These are phyloP conservation scores for Phlyctochytrium planicorne DNA, from an alignment of 192 early-diverging fungal species.

Conservation along the genomic window DNA sequence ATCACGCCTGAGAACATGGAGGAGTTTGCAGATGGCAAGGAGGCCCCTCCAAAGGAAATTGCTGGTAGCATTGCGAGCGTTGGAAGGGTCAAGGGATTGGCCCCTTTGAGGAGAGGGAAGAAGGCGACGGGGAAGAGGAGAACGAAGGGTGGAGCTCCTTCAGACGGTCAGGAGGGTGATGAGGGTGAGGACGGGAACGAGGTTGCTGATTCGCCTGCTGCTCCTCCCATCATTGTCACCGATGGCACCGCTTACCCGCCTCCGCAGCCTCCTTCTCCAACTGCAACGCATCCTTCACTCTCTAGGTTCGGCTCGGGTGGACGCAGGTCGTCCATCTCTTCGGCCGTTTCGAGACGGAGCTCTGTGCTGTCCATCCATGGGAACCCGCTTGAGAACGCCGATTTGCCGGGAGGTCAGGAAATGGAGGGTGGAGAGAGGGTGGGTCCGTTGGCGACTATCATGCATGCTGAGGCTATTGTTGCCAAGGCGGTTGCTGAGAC, in stretches of 20 bases:
- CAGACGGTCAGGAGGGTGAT: background rate
- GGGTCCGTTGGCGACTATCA: background rate
- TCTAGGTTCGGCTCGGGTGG: background rate
- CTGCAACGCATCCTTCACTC: background rate
- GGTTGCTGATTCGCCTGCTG: too few relatives aligned
- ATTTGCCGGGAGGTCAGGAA: background rate
- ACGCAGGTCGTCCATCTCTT: background rate
- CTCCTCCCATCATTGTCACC: background rate
- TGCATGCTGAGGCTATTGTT: background rate
- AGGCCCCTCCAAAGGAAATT: background rate
- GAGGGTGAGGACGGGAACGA: background rate
- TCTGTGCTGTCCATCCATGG: background rate
- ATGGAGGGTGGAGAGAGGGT: background rate
- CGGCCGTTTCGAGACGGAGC: background rate
- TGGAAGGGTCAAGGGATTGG: conserved; percentile 23
- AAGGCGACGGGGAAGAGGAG: background rate
- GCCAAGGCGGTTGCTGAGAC: background rate
- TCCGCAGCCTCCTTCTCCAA: background rate
- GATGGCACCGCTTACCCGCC: background rate
- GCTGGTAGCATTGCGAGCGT: background rate
- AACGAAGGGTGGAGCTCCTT: background rate
- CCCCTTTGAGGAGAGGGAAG: conserved; percentile 16
- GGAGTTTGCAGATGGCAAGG: conserved; percentile 23
- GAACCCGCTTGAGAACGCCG: background rate
- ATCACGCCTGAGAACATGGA: conserved; percentile 36